These are phyloP conservation scores for Isatis tinctoria DNA, from an alignment of 345 rosid genomes.

Conservation along the genomic window DNA sequence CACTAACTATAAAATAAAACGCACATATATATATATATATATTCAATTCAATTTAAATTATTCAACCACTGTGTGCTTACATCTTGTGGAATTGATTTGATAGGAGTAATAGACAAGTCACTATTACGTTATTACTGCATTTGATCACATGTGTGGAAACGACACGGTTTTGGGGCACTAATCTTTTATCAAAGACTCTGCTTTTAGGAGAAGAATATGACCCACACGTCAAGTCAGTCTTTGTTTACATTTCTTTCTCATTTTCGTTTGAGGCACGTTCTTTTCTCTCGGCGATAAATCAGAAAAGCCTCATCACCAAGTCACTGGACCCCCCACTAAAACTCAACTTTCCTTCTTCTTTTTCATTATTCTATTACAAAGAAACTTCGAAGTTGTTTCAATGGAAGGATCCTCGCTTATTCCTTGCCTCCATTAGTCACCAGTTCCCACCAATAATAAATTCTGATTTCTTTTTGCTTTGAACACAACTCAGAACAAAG, in stretches of 20 bases:
- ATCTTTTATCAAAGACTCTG: not conserved
- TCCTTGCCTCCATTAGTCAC: conserved; percentile 18
- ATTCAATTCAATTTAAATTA: too few relatives aligned
- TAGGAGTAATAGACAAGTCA: not conserved
- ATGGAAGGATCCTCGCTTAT: conserved; percentile 13
- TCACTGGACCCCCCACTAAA: conserved; percentile 9
- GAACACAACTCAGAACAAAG: conserved; percentile 14
- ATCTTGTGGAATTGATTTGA: not conserved
- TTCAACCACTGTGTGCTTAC: not conserved
- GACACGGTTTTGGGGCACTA: not conserved
- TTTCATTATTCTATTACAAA: not conserved
- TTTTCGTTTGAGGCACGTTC: not conserved
- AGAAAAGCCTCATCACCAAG: conserved; percentile 10
- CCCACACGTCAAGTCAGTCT: conserved; percentile 23
- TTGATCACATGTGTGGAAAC: not conserved
- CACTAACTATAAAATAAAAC: too few relatives aligned
- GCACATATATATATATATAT: too few relatives aligned
- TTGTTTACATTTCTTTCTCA: not conserved
- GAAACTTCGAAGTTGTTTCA: conserved; percentile 12
- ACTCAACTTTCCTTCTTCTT: not conserved
- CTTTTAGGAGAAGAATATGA: not conserved
- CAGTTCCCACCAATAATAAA: not conserved
- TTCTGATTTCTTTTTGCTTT: not conserved
- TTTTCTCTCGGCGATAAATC: not conserved
- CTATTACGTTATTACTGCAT: not conserved